These are phyloP conservation scores for Boletus sp. DNA, from an alignment of 1,284 basidiomycete genomes.

Conservation along the genomic window DNA sequence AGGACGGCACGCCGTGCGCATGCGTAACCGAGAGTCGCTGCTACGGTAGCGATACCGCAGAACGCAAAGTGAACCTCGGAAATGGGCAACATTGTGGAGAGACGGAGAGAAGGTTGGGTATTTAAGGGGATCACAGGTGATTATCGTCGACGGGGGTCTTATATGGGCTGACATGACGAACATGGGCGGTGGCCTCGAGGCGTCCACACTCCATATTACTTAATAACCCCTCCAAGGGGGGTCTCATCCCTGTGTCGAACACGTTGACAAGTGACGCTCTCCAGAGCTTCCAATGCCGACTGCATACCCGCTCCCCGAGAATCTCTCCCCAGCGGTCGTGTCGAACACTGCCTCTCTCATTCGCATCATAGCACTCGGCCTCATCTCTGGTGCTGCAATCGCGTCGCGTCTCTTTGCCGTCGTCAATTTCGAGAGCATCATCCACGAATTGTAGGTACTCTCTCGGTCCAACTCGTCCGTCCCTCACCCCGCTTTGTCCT, in stretches of 20 bases:
- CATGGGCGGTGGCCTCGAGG: conserved; percentile 39
- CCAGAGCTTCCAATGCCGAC: too few species aligned
- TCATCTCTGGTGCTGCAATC: conserved; percentile 93
- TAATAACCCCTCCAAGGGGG: conserved; percentile 18
- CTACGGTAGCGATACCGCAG: conserved; percentile 58
- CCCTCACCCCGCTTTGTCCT: conserved; percentile 15
- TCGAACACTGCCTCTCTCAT: conserved; percentile 84
- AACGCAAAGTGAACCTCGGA: conserved; percentile 51
- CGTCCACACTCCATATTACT: conserved; percentile 29
- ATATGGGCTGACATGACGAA: conserved; percentile 32
- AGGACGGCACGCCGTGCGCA: conserved; percentile 46
- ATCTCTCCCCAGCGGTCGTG: conserved; percentile 72
- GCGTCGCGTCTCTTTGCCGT: conserved; percentile 97
- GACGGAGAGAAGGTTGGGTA: conserved; percentile 19
- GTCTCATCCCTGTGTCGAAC: conserved; percentile 8
- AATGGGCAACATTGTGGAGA: conserved; percentile 35
- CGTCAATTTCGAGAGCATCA: conserved; percentile 98
- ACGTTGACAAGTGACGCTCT: conserved; percentile 29
- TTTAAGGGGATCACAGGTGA: conserved; percentile 27
- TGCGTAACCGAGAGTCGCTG: conserved; percentile 60
- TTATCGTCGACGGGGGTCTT: conserved; percentile 35
- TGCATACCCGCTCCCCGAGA: conserved; percentile 70
- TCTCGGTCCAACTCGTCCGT: not conserved
- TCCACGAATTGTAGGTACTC: conserved; percentile 91
- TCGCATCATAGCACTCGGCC: conserved; percentile 82